Conservation (phyloP, 2,329 filamentous ascomycete species). For the Tolypocladium cylindrosporum region DNA sequence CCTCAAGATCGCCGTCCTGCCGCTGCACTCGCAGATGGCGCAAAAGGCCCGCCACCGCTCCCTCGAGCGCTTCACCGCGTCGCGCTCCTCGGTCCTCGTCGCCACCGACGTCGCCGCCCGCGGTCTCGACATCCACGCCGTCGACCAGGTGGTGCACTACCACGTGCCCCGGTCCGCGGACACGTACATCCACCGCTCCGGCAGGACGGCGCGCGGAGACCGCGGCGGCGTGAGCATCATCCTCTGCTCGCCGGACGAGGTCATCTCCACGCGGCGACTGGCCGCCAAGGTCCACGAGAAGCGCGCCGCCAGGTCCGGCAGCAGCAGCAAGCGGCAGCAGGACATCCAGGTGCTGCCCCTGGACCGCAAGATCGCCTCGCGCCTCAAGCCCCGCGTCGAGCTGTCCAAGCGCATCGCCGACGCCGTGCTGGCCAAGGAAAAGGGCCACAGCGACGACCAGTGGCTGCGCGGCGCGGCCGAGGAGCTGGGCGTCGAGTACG, state of each 20-base stretch:
- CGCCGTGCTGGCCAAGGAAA: conserved; percentile 74
- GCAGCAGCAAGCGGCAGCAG: conserved; percentile 31
- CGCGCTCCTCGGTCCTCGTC: conserved; percentile 61
- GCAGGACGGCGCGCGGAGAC: conserved; percentile 80
- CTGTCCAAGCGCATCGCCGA: conserved; percentile 87
- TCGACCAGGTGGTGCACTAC: conserved; percentile 89
- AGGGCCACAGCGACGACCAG: conserved; percentile 70
- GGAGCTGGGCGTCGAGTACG: conserved; percentile 88
- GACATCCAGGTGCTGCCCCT: conserved; percentile 75
- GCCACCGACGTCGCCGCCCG: conserved; percentile 91
- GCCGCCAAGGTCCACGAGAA: conserved; percentile 78
- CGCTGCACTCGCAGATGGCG: conserved; percentile 86
- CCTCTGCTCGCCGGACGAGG: conserved; percentile 86
- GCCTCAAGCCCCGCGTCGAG: conserved; percentile 66
- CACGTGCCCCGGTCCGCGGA: conserved; percentile 88
- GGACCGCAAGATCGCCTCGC: conserved; percentile 66
- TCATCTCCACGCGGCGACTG: conserved; percentile 70
- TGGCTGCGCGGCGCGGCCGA: conserved; percentile 80
- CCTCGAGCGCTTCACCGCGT: conserved; percentile 74
- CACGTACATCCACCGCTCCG: conserved; percentile 90
- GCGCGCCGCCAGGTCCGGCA: conserved; percentile 34
- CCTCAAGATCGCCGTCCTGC: conserved; percentile 64
- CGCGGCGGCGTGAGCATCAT: conserved; percentile 73
- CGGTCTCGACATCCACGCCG: conserved; percentile 83
- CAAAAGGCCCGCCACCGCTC: conserved; percentile 93